phyloP scores from a whole-genome alignment of 148 eudicot genomes.

The Camellia lanceoleosa region DNA sequence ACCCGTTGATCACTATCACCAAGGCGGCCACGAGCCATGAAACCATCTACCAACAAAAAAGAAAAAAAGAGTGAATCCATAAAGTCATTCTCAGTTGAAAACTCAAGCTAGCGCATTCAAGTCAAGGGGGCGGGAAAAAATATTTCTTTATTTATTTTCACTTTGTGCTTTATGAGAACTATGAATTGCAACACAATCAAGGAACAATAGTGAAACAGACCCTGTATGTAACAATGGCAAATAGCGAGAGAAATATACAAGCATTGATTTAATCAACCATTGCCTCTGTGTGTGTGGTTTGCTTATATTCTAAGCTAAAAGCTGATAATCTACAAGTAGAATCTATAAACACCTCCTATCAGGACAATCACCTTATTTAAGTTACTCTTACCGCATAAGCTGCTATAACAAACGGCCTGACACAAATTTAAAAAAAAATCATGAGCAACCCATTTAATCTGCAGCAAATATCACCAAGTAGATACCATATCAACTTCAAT shows the following conservation, averaged over 20 bases:
- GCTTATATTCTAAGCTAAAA: background rate
- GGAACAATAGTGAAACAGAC: background rate
- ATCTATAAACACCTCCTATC: no score
- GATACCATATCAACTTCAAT: background rate
- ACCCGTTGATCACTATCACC: constrained; percentile 62
- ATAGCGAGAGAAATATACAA: background rate
- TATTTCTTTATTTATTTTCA: no score
- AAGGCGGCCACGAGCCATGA: constrained; percentile 60
- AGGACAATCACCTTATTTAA: no score
- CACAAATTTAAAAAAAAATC: no score
- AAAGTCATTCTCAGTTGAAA: background rate
- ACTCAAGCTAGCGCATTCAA: background rate
- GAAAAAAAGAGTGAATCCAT: background rate
- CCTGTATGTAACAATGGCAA: background rate
- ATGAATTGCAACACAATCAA: background rate
- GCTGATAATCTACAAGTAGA: no score
- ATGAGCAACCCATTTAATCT: background rate
- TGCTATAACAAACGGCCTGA: no score
- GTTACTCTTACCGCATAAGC: no score
- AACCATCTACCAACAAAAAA: constrained; percentile 23
- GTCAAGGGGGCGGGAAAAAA: background rate
- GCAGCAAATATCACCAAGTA: background rate
- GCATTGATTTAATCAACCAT: background rate
- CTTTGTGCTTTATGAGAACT: background rate
- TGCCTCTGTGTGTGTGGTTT: background rate